Percentiles rank a stretch among this genome's conserved stretches.
Conservation (phyloP, 2,329 filamentous ascomycete genomes). For the Teratosphaeria zuluensis region DNA sequence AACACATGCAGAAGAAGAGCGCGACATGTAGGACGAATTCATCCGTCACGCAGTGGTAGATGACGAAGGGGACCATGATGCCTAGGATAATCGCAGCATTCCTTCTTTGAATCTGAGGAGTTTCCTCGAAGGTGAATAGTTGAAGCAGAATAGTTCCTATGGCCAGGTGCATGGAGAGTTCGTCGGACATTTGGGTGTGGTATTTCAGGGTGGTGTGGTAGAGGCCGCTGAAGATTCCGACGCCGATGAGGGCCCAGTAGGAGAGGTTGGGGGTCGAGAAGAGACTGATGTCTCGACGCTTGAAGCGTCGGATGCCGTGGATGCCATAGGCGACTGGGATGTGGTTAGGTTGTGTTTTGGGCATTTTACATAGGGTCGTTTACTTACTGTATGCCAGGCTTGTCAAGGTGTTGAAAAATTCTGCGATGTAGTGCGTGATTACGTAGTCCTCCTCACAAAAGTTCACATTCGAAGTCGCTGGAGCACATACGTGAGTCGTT, state of each 20-base stretch:
- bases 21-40: constrained; percentile 18
- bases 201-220: constrained; percentile 20
- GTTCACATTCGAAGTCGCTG: background rate
- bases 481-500: too few species aligned
- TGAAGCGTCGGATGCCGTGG: constrained; percentile 16
- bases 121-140: constrained; percentile 16
- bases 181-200: constrained; percentile 20
- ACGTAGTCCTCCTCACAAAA: background rate
- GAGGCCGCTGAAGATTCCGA: constrained; percentile 16
- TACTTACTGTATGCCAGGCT: constrained; percentile 15
- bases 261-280: constrained; percentile 14
- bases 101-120: constrained; percentile 11
- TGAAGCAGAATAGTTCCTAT: constrained; percentile 16
- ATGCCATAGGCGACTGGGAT: constrained; percentile 16
- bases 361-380: background rate
- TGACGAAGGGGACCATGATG: constrained; percentile 16
- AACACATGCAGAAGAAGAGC: constrained; percentile 16
- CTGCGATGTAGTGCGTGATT: constrained; percentile 1
- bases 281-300: constrained; percentile 10
- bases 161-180: constrained; percentile 20
- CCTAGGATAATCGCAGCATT: constrained; percentile 16
- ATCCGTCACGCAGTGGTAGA: constrained; percentile 22
- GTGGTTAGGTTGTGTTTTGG: background rate
- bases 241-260: constrained; percentile 17
- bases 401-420: constrained; percentile 22